phyloP scores from a whole-genome alignment of 805 yeast species.

The Starmerella ratchasimensis region DNA sequence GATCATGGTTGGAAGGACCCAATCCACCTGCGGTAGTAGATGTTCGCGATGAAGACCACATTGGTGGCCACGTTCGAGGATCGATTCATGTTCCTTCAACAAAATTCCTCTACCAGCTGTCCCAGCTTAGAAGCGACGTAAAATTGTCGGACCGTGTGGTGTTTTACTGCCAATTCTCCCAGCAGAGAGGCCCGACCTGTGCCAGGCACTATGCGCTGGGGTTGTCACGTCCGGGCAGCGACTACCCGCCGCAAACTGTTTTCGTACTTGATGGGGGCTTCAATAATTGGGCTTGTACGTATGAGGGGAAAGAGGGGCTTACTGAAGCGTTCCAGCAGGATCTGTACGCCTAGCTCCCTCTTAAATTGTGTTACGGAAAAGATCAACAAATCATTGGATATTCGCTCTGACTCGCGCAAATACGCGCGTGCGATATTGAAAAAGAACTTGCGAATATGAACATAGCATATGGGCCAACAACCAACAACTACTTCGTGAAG shows the following conservation, averaged over 20 bases:
- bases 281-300: conserved; percentile 61
- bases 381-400: too few relatives aligned
- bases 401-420: too few relatives aligned
- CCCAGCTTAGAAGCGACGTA: conserved; percentile 29
- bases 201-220: conserved; percentile 33
- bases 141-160: conserved; percentile 40
- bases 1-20: conserved; percentile 21
- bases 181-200: conserved; percentile 82
- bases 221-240: not conserved
- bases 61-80: conserved; percentile 59
- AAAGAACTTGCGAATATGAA: too few relatives aligned
- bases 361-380: too few relatives aligned
- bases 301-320: conserved; percentile 44
- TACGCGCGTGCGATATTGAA: too few relatives aligned
- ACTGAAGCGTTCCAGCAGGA: conserved; percentile 48
- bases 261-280: conserved; percentile 79
- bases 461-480: not conserved
- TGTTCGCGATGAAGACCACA: conserved; percentile 69
- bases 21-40: conserved; percentile 44
- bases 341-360: conserved; percentile 22
- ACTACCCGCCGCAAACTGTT: conserved; percentile 31
- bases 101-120: conserved; percentile 30
- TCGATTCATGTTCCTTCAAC: conserved; percentile 45
- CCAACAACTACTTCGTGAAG: too few relatives aligned
- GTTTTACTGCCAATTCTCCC: conserved; percentile 84